phyloP scores from a whole-genome alignment of 163 green algal species.

The Picocystis sp. region DNA sequence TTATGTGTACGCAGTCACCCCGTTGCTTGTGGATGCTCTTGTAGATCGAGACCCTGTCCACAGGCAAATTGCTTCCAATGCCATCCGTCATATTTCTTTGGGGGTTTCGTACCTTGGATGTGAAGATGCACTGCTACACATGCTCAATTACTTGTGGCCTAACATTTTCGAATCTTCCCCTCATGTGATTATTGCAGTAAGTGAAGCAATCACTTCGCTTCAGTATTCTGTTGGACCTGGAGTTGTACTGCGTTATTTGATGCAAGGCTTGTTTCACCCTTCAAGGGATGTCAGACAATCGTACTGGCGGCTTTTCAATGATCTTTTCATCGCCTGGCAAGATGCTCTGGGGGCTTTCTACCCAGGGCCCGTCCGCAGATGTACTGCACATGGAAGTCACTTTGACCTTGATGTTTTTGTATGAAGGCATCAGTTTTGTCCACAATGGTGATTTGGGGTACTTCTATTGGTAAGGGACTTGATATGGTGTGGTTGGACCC shows the following conservation, averaged over 20 bases:
- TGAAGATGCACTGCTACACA: constrained; percentile 85
- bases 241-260: constrained; percentile 71
- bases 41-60: constrained; percentile 83
- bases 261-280: constrained; percentile 88
- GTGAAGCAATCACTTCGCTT: constrained; percentile 77
- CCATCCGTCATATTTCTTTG: constrained; percentile 76
- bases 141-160: constrained; percentile 96
- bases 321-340: constrained; percentile 83
- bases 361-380: constrained; percentile 20
- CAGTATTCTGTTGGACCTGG: constrained; percentile 67
- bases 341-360: constrained; percentile 75
- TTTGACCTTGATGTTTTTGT: too few relatives aligned
- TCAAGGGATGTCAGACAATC: constrained; percentile 71
- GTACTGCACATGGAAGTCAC: too few relatives aligned
- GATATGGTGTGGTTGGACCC: neutral
- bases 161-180: constrained; percentile 96
- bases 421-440: too few relatives aligned
- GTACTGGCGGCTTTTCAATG: constrained; percentile 99
- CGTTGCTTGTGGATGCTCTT: constrained; percentile 86
- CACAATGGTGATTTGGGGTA: too few relatives aligned
- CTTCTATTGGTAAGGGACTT: neutral
- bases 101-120: constrained; percentile 84
- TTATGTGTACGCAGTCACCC: constrained; percentile 81
- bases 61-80: constrained; percentile 19
- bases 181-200: constrained; percentile 82